A percentile compares a stretch with the other conserved stretches of the same genome.
These are phyloP conservation scores for Aeminium ludgeri DNA, from an alignment of 495 filamentous ascomycete species.

Conservation along the genomic window DNA sequence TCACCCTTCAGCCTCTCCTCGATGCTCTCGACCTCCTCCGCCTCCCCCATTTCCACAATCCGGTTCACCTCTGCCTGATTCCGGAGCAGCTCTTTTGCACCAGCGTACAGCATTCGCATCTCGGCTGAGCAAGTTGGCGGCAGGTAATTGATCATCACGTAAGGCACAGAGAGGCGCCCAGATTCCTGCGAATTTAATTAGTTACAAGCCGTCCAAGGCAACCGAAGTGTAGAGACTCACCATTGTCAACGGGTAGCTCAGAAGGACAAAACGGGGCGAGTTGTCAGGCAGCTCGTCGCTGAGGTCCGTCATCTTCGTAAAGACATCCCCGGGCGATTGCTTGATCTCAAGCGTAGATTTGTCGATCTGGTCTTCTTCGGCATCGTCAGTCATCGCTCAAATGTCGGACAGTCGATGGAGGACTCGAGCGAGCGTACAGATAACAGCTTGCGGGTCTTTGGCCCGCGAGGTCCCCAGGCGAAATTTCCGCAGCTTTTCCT, in stretches of 20 bases:
- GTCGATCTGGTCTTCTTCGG: constrained; percentile 59
- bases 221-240: constrained; percentile 30
- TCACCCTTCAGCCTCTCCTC: constrained; percentile 41
- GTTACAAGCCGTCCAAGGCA: too few species aligned
- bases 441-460: constrained; percentile 75
- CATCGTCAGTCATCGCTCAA: constrained; percentile 12
- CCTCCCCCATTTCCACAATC: constrained; percentile 59
- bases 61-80: constrained; percentile 71
- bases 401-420: background rate
- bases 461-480: constrained; percentile 75
- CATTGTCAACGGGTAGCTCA: constrained; percentile 77
- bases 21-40: constrained; percentile 61
- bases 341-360: constrained; percentile 73
- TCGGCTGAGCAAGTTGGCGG: constrained; percentile 74
- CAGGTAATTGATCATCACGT: constrained; percentile 85
- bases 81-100: constrained; percentile 86
- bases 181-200: constrained; percentile 32
- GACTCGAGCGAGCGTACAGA: constrained; percentile 46
- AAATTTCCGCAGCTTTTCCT: constrained; percentile 77
- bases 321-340: constrained; percentile 56
- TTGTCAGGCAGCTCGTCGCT: constrained; percentile 86
- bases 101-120: constrained; percentile 82
- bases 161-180: constrained; percentile 55
- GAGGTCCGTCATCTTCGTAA: constrained; percentile 60
- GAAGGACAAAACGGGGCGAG: constrained; percentile 69